Conservation (phyloP, 2,329 filamentous ascomycete genomes). For the Aspergillus felis region DNA sequence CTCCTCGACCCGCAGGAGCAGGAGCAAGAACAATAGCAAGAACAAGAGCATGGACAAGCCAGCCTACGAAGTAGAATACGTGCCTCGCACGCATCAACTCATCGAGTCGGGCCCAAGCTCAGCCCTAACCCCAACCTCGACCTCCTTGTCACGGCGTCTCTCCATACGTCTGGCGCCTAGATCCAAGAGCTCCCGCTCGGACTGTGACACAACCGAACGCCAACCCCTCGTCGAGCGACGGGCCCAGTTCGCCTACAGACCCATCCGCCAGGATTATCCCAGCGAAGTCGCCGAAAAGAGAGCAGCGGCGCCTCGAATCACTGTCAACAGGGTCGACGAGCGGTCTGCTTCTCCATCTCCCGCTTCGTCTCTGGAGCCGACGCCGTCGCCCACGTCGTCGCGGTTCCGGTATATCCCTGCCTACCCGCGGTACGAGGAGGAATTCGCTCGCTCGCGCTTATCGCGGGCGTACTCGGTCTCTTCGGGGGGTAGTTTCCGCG, state of each 20-base stretch:
- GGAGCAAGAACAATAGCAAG: neutral
- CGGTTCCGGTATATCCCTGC: slow-evolving; percentile 34
- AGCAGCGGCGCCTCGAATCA: neutral
- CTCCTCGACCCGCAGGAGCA: slow-evolving; percentile 7
- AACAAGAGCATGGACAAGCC: slow-evolving; percentile 19
- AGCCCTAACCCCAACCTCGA: slow-evolving; percentile 12
- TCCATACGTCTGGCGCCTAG: slow-evolving; percentile 26
- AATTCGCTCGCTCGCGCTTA: slow-evolving; percentile 6
- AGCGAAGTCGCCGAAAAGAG: slow-evolving; percentile 24
- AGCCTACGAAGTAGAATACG: slow-evolving; percentile 24
- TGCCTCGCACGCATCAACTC: slow-evolving; percentile 4
- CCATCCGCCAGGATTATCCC: slow-evolving; percentile 29
- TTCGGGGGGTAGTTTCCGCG: neutral
- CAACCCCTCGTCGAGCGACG: slow-evolving; percentile 1
- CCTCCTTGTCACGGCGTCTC: slow-evolving; percentile 24
- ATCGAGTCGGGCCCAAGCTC: slow-evolving; percentile 6
- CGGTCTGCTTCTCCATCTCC: neutral
- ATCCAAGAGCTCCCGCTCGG: slow-evolving; percentile 10
- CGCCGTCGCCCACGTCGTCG: slow-evolving; percentile 5
- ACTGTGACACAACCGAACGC: slow-evolving; percentile 2
- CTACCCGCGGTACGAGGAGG: slow-evolving; percentile 21
- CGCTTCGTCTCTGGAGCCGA: neutral
- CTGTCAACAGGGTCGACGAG: neutral
- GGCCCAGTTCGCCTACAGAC: slow-evolving; percentile 32
- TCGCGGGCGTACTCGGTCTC: slow-evolving; percentile 9